Percentiles rank a stretch among this genome's conserved stretches.
Evolutionary conservation across 768 basidiomycete genomes (phyloP).

Genomic region (Hypholoma fasciculare): DNA sequence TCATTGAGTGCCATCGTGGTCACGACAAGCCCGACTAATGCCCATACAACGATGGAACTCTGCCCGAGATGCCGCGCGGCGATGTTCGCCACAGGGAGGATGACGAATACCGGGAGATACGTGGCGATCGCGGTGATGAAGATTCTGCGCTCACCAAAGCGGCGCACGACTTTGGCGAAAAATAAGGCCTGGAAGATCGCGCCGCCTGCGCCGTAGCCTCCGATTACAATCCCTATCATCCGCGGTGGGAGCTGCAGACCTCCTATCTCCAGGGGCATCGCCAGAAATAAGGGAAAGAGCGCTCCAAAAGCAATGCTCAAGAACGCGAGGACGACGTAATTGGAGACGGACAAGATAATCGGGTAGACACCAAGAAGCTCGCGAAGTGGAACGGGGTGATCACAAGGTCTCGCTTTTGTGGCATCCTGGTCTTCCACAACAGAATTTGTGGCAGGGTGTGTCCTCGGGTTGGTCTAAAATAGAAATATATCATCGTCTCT

Average conservation of each 20-base stretch:
- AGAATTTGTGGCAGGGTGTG: conserved; percentile 6
- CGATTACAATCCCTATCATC: conserved; percentile 59
- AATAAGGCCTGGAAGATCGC: conserved; percentile 43
- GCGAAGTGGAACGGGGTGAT: conserved; percentile 41
- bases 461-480: conserved; percentile 29
- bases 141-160: conserved; percentile 42
- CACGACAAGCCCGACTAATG: conserved; percentile 30
- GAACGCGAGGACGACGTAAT: conserved; percentile 67
- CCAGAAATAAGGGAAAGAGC: conserved; percentile 67
- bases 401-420: conserved; percentile 12
- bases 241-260: conserved; percentile 64
- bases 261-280: conserved; percentile 66
- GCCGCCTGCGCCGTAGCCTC: conserved; percentile 37
- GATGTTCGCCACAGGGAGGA: conserved; percentile 49
- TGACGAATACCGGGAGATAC: conserved; percentile 36
- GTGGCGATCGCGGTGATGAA: conserved; percentile 37
- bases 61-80: conserved; percentile 35
- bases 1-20: conserved; percentile 38
- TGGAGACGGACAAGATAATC: conserved; percentile 66
- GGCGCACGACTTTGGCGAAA: conserved; percentile 39
- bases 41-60: conserved; percentile 36
- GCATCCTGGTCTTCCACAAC: conserved; percentile 13
- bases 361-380: conserved; percentile 43
- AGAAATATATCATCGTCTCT: neutral
- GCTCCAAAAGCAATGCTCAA: conserved; percentile 55